Base-by-base conservation (phyloP, 805 yeast genomes). In the Scheffersomyces lignosus region DNA sequence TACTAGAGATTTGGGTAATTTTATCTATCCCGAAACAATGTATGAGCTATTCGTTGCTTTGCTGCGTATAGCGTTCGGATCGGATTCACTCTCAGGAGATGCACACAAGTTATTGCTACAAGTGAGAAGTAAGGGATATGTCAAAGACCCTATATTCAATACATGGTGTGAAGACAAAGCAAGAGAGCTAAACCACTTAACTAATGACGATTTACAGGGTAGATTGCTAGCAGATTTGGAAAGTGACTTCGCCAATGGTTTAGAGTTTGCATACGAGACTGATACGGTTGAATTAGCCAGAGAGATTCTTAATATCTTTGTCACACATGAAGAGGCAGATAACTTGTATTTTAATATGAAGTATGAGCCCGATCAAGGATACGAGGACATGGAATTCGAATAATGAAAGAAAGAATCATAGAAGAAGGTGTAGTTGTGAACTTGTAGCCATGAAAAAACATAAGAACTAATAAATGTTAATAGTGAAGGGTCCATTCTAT, bases 321-420 rank as follows among this genome's bases (percentile, higher is more conserved):
- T 81, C 8, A 83, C 87, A 3, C 81, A 81, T 50, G 89, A 84
- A 45, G 95, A 86, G 48, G 87, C 88, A 1, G 95, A 88, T 57
- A 77, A 79, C 36, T 62, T 87, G 43, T 86, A 78, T 54, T 63
- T 75, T 40, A 78, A 86, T 40, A 83, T 87, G 79, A 79, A 78
- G 43, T 62, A 60, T 41, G 69, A 59, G 34, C 58, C 40, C 18
- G 44, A 37, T 18, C 24, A 36, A 15, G 24, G 24, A 20, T 48
- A 47, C 27, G 60, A 56, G 34, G 58, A 54, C 31, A 52, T 55
- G 60, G 58, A 49, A 25, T 31, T 56, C 25, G 48, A 48, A 13
- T 44, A 41, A 31, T 27, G 23, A 18, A 23, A 26, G 14, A n/a
- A 32, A 25, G 14, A 36, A 12, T 18, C 27, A 29, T 28, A 28